Conservation (phyloP, 768 basidiomycete genomes). For the Pleurotus ostreatus region DNA sequence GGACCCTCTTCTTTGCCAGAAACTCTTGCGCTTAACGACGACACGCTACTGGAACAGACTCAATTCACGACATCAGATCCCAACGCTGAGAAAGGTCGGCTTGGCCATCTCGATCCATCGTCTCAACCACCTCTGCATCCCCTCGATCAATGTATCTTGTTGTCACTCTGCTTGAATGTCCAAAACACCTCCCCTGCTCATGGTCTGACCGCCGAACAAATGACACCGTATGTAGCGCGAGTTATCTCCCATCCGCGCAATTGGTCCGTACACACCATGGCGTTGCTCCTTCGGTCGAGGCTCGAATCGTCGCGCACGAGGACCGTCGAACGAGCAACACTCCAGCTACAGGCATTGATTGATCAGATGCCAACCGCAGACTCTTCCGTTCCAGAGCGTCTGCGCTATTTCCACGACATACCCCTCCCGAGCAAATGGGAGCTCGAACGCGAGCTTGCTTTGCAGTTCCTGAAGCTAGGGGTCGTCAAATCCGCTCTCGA, state of each 20-base stretch:
- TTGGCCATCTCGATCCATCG: slow-evolving; percentile 76
- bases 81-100: slow-evolving; percentile 37
- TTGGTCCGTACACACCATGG: slow-evolving; percentile 97
- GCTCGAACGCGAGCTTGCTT: slow-evolving; percentile 86
- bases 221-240: slow-evolving; percentile 87
- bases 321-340: slow-evolving; percentile 87
- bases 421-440: slow-evolving; percentile 91
- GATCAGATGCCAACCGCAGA: slow-evolving; percentile 95
- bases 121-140: slow-evolving; percentile 86
- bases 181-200: slow-evolving; percentile 86
- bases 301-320: slow-evolving; percentile 86
- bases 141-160: slow-evolving; percentile 89
- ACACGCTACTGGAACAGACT: slow-evolving; percentile 92
- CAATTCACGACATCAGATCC: slow-evolving; percentile 78
- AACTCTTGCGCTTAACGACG: slow-evolving; percentile 84
- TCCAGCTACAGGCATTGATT: slow-evolving; percentile 92
- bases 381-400: slow-evolving; percentile 66
- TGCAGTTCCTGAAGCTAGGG: slow-evolving; percentile 78
- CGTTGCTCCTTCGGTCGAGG: slow-evolving; percentile 87
- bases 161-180: slow-evolving; percentile 86
- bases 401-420: slow-evolving; percentile 77
- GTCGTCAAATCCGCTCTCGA: slow-evolving; percentile 88
- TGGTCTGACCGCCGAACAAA: slow-evolving; percentile 89
- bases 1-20: slow-evolving; percentile 49
- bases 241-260: slow-evolving; percentile 88